These are phyloP conservation scores for Lactarius deliciosus DNA, from an alignment of 768 basidiomycete species.

Conservation along the genomic window DNA sequence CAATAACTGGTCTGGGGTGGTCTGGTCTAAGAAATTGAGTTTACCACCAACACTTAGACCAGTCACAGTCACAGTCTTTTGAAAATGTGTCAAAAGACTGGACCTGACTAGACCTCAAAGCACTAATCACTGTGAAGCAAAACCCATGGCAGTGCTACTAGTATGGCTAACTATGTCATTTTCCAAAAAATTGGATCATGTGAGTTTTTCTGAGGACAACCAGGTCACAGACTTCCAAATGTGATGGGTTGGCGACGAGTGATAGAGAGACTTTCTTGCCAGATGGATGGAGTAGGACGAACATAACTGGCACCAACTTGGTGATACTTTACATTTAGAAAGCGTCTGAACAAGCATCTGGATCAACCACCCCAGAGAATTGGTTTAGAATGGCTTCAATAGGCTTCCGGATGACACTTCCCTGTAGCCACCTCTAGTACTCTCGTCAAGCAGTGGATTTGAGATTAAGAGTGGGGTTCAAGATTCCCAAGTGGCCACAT, in stretches of 20 bases:
- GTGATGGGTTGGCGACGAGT: conserved; percentile 97
- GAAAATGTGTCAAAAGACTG: too few relatives aligned
- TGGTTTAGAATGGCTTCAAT: conserved; percentile 98
- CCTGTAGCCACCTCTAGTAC: too few relatives aligned
- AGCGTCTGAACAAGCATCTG: conserved; percentile 39
- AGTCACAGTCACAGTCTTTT: too few relatives aligned
- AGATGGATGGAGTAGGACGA: conserved; percentile 82
- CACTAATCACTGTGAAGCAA: conserved; percentile 84
- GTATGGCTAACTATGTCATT: conserved; percentile 77
- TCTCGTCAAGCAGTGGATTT: too few relatives aligned
- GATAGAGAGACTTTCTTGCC: conserved; percentile 98
- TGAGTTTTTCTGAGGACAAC: conserved; percentile 99
- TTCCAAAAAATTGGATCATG: conserved; percentile 90
- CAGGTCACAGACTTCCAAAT: conserved; percentile 95
- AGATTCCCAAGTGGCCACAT: too few relatives aligned
- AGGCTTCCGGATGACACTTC: conserved; percentile 89
- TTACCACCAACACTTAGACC: too few relatives aligned
- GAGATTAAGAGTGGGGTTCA: too few relatives aligned
- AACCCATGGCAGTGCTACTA: conserved; percentile 70
- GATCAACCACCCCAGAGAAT: conserved; percentile 69
- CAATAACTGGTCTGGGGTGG: too few relatives aligned
- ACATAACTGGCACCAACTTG: conserved; percentile 94
- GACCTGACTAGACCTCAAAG: too few relatives aligned
- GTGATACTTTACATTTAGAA: conserved; percentile 96
- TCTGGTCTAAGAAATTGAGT: too few relatives aligned